A percentile compares a stretch with the other conserved stretches of the same genome.
Conservation (phyloP, 345 rosid species). For the Moringa oleifera region DNA sequence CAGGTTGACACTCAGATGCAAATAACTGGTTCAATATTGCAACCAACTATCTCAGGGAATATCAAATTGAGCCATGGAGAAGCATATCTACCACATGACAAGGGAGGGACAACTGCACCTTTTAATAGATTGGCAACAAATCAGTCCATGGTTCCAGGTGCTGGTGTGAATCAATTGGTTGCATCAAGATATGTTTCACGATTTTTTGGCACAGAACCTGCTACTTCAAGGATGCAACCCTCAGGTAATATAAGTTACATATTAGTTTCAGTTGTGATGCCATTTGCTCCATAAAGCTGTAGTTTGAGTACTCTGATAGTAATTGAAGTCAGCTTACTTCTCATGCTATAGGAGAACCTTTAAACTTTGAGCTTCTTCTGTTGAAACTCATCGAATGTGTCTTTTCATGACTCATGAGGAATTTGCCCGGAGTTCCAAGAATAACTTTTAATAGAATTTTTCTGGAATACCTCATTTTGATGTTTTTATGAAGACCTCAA, state of each 20-base stretch:
- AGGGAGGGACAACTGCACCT: slow-evolving; percentile 72
- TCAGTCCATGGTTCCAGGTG: slow-evolving; percentile 60
- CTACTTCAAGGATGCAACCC: slow-evolving; percentile 50
- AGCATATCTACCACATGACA: slow-evolving; percentile 98
- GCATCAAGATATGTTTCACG: slow-evolving; percentile 84
- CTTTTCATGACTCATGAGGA: background rate
- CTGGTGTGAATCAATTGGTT: slow-evolving; percentile 71
- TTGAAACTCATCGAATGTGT: background rate
- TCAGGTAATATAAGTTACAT: slow-evolving; percentile 40
- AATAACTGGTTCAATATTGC: slow-evolving; percentile 87
- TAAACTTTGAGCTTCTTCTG: background rate
- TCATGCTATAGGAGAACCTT: background rate
- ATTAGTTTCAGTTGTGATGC: slow-evolving; percentile 7
- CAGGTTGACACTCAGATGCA: slow-evolving; percentile 95
- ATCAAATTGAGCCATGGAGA: slow-evolving; percentile 95
- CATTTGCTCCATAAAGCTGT: background rate
- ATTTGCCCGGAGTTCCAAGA: background rate
- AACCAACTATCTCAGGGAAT: slow-evolving; percentile 92
- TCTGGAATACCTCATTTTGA: background rate
- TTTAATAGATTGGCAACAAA: slow-evolving; percentile 66
- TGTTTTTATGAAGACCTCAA: background rate
- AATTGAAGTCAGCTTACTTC: slow-evolving; percentile 1
- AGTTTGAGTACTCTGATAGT: background rate
- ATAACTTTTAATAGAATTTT: slow-evolving; percentile 2
- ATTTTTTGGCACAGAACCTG: slow-evolving; percentile 65